Percentiles rank a stretch among this genome's conserved stretches.
phyloP scores from a whole-genome alignment of 495 filamentous ascomycete species.

The Lichina pygmaea region DNA sequence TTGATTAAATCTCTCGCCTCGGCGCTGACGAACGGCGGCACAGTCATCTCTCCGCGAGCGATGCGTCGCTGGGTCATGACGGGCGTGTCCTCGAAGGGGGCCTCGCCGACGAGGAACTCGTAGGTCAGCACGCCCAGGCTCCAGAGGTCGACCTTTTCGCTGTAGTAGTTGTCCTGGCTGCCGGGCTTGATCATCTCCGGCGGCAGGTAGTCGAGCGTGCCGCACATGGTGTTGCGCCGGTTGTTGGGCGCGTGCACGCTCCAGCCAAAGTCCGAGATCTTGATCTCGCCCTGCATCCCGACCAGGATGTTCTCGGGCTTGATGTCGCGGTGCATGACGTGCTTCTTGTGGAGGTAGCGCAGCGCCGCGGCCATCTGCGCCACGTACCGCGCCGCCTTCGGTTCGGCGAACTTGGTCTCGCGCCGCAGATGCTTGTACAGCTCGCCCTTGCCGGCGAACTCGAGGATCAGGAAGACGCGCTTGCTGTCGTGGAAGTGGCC shows the following conservation, averaged over 20 bases:
- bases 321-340: conserved; percentile 96
- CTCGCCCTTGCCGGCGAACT: conserved; percentile 88
- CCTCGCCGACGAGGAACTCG: conserved; percentile 86
- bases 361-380: conserved; percentile 96
- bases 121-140: conserved; percentile 85
- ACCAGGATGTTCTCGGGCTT: conserved; percentile 98
- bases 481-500: conserved; percentile 96
- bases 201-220: conserved; percentile 87
- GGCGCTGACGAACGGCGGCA: conserved; percentile 68
- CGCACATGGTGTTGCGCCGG: conserved; percentile 81
- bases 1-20: conserved; percentile 87
- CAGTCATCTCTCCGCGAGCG: conserved; percentile 67
- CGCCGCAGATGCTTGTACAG: conserved; percentile 87
- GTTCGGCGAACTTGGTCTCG: conserved; percentile 75
- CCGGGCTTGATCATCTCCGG: conserved; percentile 88
- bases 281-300: conserved; percentile 93
- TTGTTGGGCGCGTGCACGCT: conserved; percentile 94
- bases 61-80: conserved; percentile 89
- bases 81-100: conserved; percentile 86
- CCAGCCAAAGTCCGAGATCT: conserved; percentile 97
- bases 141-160: conserved; percentile 91
- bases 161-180: conserved; percentile 60
- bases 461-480: conserved; percentile 82
- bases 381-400: conserved; percentile 88
- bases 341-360: conserved; percentile 83